These are phyloP conservation scores for Fraxinus xanthoxyloides DNA, from an alignment of 305 asterid species.

Conservation along the genomic window DNA sequence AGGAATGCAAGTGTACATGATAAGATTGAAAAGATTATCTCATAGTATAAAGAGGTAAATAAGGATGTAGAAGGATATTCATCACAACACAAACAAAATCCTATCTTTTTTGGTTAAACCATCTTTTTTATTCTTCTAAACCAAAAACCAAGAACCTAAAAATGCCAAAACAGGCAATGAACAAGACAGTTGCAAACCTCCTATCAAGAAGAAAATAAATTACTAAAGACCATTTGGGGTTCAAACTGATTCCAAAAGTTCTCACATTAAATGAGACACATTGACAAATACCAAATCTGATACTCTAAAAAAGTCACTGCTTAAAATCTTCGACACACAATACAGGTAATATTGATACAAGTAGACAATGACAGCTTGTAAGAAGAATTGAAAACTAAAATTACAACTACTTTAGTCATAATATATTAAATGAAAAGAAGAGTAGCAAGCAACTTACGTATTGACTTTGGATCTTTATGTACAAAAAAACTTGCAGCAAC, in stretches of 20 bases:
- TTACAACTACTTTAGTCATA: background rate
- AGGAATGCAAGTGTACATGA: background rate
- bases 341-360: background rate
- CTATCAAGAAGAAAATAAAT: background rate
- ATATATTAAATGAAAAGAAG: background rate
- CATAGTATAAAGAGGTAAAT: background rate
- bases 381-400: background rate
- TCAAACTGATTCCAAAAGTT: background rate
- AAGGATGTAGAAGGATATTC: background rate
- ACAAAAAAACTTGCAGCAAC: constrained; percentile 91
- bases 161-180: background rate
- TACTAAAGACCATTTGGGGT: background rate
- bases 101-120: background rate
- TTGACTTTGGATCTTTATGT: constrained; percentile 63
- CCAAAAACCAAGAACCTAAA: background rate
- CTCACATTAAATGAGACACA: background rate
- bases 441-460: constrained; percentile 41
- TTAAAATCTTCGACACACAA: background rate
- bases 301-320: background rate
- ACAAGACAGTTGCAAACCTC: background rate
- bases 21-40: background rate
- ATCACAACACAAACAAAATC: background rate
- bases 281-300: background rate
- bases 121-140: background rate
- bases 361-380: background rate